Evolutionary conservation across 1,284 basidiomycete species (phyloP), one percentile per base, ranked within the genome.

Genomic region (Tetrapyrgos nigripes): DNA sequence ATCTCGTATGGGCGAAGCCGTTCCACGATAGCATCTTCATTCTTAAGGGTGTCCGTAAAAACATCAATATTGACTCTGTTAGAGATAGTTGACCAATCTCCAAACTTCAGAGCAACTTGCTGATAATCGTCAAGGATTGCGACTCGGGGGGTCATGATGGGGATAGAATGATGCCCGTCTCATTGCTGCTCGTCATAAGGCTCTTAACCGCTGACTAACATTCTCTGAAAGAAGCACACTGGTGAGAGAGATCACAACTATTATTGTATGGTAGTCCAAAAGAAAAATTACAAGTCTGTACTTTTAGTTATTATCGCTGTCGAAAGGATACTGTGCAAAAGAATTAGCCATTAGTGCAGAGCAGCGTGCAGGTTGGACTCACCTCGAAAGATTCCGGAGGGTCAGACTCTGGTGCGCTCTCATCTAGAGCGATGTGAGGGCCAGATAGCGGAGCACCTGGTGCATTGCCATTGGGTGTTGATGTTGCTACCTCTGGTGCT

Each of bases 341-440:
- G 60, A 64, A 60, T 63, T 51, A 60, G 60, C 59, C 37, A 60
- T 50, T 17, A 29, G 58, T 48, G 28, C 35, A 59, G 50, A 46
- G 50, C 28, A 45, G 31, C 29, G 28, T 37, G 45, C 57, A 35
- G 19, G 55, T 26, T 14, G 26, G 58, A 45, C 29, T 77, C 87
- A 92, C 91, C 86, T 94, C 91, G 68, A 94, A 94, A 23, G 88
- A 72, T 68, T 82, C 83, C 63, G 94, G 94, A 23, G 87, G 84
- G 47, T 86, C 87, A n/a, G 88, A 89, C 70, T 96, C 94, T 23
- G 87, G 85, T 21, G 81, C 83, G 67, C 76, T 84, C 65, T 91
- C 88, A 62, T 91, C 88, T 52, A 92, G 73, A 8, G 87, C 79
- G 57, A 91, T 87, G 66, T 89, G 82, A 44, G 75, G 76, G 17